Evolutionary conservation across 148 eudicot genomes (phyloP).

Genomic region (Camellia japonica): DNA sequence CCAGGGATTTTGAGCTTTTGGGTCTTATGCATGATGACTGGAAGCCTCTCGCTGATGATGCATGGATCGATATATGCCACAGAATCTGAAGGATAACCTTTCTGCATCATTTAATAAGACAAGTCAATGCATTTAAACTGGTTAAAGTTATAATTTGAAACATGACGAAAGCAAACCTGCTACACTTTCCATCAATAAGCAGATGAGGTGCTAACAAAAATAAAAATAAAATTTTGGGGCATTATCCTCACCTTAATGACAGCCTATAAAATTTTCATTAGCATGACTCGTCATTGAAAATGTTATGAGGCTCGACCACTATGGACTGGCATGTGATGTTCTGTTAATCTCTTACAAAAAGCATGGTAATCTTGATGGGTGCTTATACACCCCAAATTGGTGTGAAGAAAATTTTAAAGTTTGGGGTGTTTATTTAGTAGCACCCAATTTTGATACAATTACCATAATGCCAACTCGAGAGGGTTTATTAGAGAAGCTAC

Average conservation of each 20-base stretch:
- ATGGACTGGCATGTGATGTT: not conserved
- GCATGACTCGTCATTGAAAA: not conserved
- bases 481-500: not conserved
- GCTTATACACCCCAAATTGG: too few relatives aligned
- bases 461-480: not conserved
- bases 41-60: conserved; percentile 70
- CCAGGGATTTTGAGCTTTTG: conserved; percentile 67
- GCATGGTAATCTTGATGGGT: not conserved
- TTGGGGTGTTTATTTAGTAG: too few relatives aligned
- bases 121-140: not conserved
- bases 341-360: not conserved
- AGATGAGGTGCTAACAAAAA: not conserved
- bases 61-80: conserved; percentile 86
- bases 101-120: conserved; percentile 49
- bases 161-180: not conserved
- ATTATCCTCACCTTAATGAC: too few relatives aligned
- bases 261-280: too few relatives aligned
- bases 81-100: conserved; percentile 78
- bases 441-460: not conserved
- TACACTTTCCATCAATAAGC: not conserved
- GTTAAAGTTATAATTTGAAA: not conserved
- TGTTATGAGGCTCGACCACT: not conserved
- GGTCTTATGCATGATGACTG: conserved; percentile 64
- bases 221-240: too few relatives aligned
- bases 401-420: too few relatives aligned